phyloP scores from a whole-genome alignment of 768 basidiomycete genomes.

The Trametes sanguinea region DNA sequence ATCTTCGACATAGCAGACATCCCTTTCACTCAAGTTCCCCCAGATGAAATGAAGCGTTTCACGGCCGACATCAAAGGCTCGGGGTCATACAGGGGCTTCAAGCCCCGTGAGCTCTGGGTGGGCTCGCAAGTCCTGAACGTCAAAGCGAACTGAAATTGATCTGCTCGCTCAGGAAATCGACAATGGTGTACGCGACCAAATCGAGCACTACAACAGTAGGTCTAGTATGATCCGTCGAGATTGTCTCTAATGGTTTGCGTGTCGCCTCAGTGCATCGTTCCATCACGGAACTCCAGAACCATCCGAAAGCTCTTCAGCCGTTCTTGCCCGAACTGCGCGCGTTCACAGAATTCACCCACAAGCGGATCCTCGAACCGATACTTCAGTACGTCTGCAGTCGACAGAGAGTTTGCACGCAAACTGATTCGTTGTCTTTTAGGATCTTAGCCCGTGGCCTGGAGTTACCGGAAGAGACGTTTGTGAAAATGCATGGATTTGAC shows the following conservation, averaged over 20 bases:
- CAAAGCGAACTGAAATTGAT: background rate
- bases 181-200: slow-evolving; percentile 60
- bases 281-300: slow-evolving; percentile 43
- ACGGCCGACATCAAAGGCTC: slow-evolving; percentile 37
- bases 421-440: slow-evolving; percentile 19
- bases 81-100: slow-evolving; percentile 58
- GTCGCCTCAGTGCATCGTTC: slow-evolving; percentile 49
- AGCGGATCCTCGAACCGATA: slow-evolving; percentile 49
- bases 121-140: slow-evolving; percentile 1
- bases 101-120: slow-evolving; percentile 56
- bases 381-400: slow-evolving; percentile 37
- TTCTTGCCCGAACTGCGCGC: slow-evolving; percentile 53
- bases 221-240: background rate
- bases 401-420: no score
- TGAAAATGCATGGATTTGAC: slow-evolving; percentile 42
- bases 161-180: slow-evolving; percentile 51
- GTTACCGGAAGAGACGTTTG: slow-evolving; percentile 47
- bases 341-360: slow-evolving; percentile 52
- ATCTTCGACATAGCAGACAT: slow-evolving; percentile 41
- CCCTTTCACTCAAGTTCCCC: slow-evolving; percentile 35
- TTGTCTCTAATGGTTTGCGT: background rate
- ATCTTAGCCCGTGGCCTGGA: slow-evolving; percentile 48
- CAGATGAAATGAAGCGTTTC: slow-evolving; percentile 36
- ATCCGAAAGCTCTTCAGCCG: slow-evolving; percentile 53
- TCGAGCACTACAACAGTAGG: slow-evolving; percentile 66